Conservation (phyloP, 1,284 basidiomycete genomes). For the Moesziomyces globuligerus region DNA sequence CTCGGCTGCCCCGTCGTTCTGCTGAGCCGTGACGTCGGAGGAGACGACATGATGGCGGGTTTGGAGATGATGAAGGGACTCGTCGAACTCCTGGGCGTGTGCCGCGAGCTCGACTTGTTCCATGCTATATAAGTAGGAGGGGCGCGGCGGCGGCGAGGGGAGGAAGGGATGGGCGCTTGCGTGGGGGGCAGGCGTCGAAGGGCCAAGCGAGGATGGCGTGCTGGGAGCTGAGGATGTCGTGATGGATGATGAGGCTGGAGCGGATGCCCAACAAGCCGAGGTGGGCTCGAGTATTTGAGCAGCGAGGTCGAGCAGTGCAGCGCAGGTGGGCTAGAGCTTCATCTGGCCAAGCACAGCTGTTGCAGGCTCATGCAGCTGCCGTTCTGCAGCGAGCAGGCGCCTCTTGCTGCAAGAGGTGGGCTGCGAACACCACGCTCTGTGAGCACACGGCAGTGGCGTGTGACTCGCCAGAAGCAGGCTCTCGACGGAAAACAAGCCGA, state of each 20-base stretch:
- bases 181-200: neutral
- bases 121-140: conserved; percentile 32
- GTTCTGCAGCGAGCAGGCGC: too few species aligned
- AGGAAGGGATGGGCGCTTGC: neutral
- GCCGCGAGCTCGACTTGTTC: conserved; percentile 20
- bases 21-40: too few species aligned
- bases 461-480: too few species aligned
- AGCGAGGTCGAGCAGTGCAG: too few species aligned
- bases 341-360: neutral
- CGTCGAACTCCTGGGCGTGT: conserved; percentile 17
- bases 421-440: too few species aligned
- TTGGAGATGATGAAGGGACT: conserved; percentile 4
- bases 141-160: too few species aligned
- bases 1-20: neutral
- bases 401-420: too few species aligned
- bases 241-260: neutral
- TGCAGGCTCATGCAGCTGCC: too few species aligned
- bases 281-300: neutral
- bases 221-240: neutral
- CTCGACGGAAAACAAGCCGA: too few species aligned
- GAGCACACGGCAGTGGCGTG: too few species aligned
- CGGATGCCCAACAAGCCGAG: neutral
- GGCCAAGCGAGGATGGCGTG: neutral
- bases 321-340: neutral
- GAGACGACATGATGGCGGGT: neutral